These are phyloP conservation scores for Hypoxylon sp. DNA, from an alignment of 2,329 filamentous ascomycete species.

Conservation along the genomic window DNA sequence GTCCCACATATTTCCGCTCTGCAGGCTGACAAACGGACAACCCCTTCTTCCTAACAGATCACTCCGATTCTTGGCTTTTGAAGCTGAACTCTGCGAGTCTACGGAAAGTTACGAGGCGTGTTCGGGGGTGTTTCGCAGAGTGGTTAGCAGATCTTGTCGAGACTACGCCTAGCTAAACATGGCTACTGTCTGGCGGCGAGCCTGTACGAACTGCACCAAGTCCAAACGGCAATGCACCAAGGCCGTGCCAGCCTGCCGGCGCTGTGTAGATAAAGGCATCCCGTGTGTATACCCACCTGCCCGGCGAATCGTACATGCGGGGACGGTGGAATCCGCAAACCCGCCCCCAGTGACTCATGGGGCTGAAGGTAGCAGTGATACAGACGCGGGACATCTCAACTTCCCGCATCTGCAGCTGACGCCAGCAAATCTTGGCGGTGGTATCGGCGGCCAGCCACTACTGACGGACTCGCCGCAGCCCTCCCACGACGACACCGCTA, in stretches of 20 bases:
- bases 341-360: conserved; percentile 7
- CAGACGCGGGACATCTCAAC: conserved; percentile 6
- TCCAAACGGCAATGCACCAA: conserved; percentile 59
- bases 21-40: conserved; percentile 34
- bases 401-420: conserved; percentile 27
- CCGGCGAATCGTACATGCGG: conserved; percentile 30
- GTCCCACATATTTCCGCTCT: conserved; percentile 44
- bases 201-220: conserved; percentile 56
- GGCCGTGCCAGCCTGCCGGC: conserved; percentile 53
- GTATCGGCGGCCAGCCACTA: neutral
- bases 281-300: conserved; percentile 47
- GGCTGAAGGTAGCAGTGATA: neutral
- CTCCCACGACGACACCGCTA: conserved; percentile 1
- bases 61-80: neutral
- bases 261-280: conserved; percentile 50
- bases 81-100: neutral
- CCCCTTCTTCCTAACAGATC: neutral
- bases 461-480: conserved; percentile 4
- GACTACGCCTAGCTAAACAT: conserved; percentile 14
- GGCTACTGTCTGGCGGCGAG: conserved; percentile 50
- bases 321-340: conserved; percentile 17
- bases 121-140: neutral
- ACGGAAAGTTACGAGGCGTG: conserved; percentile 4
- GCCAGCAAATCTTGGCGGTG: conserved; percentile 18
- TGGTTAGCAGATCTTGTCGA: neutral